phyloP scores from a whole-genome alignment of 352 stramenopile species.

The Peronospora tabacina region DNA sequence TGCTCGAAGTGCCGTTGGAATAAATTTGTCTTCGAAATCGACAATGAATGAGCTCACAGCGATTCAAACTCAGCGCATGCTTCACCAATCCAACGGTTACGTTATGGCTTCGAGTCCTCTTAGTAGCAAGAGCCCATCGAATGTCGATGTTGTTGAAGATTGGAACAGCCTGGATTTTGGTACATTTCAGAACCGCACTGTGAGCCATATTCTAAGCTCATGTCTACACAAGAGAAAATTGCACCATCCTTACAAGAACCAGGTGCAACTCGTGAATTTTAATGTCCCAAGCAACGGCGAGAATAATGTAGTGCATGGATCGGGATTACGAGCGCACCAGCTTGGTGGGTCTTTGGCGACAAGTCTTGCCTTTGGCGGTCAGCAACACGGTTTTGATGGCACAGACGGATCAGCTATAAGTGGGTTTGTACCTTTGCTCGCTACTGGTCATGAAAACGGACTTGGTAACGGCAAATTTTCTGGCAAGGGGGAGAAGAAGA shows the following conservation, averaged over 20 bases:
- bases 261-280: conserved; percentile 79
- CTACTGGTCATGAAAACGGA: conserved; percentile 24
- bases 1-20: conserved; percentile 6
- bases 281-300: conserved; percentile 39
- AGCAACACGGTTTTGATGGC: conserved; percentile 21
- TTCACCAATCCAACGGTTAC: conserved; percentile 26
- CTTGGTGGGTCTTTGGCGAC: conserved; percentile 44
- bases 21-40: conserved; percentile 11
- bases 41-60: conserved; percentile 13
- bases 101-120: conserved; percentile 52
- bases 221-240: conserved; percentile 79
- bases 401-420: conserved; percentile 18
- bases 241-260: conserved; percentile 79
- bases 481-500: conserved; percentile 49
- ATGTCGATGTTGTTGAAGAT: conserved; percentile 71
- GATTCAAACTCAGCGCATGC: conserved; percentile 19
- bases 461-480: conserved; percentile 13
- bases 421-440: conserved; percentile 32
- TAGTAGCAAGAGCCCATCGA: conserved; percentile 57
- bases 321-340: conserved; percentile 23
- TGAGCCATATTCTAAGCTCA: conserved; percentile 78
- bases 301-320: not conserved
- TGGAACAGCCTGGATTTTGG: conserved; percentile 75
- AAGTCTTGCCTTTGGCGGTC: conserved; percentile 45
- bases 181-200: conserved; percentile 76